Base-by-base conservation (phyloP, 2,329 filamentous ascomycete species). In the Verticillium nubilum region DNA sequence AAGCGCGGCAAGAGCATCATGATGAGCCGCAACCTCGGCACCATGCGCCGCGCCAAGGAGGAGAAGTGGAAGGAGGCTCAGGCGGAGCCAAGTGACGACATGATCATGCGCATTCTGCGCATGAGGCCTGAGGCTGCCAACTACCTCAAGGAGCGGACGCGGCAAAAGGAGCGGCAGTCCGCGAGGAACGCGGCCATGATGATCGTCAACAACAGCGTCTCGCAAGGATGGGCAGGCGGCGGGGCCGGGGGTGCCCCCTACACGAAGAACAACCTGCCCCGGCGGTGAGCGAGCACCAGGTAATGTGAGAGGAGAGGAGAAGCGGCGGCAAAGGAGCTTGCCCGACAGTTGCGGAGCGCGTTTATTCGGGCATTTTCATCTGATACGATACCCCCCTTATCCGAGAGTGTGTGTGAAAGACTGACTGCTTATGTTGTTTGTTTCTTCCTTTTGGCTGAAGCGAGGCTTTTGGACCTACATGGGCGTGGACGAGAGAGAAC, bases 61-160 rank as follows among this genome's bases (percentile, higher is more conserved):
- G 94, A 97, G 75, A 97, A 96, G 78, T 84, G 95, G 64, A 92
- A 93, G 67, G 94, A 98, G 72, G 92, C 92, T 1, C 95, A 99
- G 72, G 94, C 95, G 1, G 95, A 98, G 72, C 94, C 95, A 1
- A 97, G 89, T 71, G 95, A 99, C 73, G 95, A 99, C 72, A 98
- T 98, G 90, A 98, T 99, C 65, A 75, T 99, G 67, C 84, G 95
- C 23, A 99, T 99, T 65, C 75, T 99, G 65, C 84, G 95, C 57
- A 99, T 99, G 95, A 82, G 95, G 58, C 92, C 92, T 2, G 95
- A 98, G 76, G 95, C 95, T 3, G 84, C 87, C 55, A 79, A 85
- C 33, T 99, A 99, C 74, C 80, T 99, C 62, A 91, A 91, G 69
- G 94, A 98, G 73, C 82, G 95, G 50, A 93, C 92, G 71, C 84